phyloP scores from a whole-genome alignment of 2,329 filamentous ascomycete genomes.

The Aspergillus sp. region DNA sequence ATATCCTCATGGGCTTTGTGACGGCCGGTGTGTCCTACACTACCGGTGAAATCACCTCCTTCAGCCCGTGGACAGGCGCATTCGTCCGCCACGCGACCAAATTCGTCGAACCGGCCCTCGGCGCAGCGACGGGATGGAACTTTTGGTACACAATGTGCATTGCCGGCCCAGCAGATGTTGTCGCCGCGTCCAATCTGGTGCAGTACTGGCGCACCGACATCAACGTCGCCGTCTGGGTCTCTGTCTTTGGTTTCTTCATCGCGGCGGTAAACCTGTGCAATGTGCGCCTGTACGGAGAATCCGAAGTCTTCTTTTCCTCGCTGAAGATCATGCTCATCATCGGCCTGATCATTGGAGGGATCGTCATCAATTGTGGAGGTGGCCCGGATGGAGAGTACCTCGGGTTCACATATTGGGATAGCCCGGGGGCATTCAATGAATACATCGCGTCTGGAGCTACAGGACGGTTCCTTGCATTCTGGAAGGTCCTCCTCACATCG shows the following conservation, averaged over 20 bases:
- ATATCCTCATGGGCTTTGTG: constrained; percentile 42
- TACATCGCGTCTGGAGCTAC: constrained; percentile 21
- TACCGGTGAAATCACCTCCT: constrained; percentile 43
- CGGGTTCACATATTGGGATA: constrained; percentile 24
- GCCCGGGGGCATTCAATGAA: constrained; percentile 21
- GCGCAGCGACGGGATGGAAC: constrained; percentile 4
- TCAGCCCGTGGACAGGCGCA: constrained; percentile 45
- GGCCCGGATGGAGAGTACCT: constrained; percentile 21
- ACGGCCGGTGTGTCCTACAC: constrained; percentile 40
- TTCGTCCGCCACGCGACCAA: constrained; percentile 36
- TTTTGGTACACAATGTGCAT: constrained; percentile 7
- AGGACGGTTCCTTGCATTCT: constrained; percentile 28
- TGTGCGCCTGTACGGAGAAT: constrained; percentile 19
- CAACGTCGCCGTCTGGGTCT: constrained; percentile 6
- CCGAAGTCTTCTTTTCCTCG: constrained; percentile 23
- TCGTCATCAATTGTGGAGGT: constrained; percentile 23
- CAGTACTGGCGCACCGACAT: constrained; percentile 6
- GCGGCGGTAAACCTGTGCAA: not conserved
- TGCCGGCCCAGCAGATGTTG: not conserved
- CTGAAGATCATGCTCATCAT: constrained; percentile 26
- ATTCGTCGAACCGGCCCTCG: constrained; percentile 9
- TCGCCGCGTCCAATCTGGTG: constrained; percentile 2
- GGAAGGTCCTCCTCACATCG: constrained; percentile 3
- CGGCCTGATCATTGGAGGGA: constrained; percentile 24
- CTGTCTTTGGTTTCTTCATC: not conserved